Conservation (phyloP, 2,329 filamentous ascomycete genomes). For the Alternaria brassicicola region DNA sequence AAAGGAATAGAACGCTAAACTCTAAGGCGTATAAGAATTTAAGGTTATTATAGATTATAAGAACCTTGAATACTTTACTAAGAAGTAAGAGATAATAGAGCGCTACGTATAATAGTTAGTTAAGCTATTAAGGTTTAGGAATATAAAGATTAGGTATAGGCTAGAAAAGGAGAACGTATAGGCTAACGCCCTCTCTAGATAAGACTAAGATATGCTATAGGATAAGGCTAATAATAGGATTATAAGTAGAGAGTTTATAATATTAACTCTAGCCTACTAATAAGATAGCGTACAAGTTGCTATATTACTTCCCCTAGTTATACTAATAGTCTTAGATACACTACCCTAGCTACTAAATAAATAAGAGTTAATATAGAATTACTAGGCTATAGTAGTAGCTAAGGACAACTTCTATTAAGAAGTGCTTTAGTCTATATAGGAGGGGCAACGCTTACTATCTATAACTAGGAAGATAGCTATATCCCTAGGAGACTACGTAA, state of each 20-base stretch:
- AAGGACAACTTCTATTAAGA: neutral
- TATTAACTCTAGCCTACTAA: neutral
- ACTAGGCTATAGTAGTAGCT: neutral
- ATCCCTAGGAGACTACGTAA: too few relatives aligned
- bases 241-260: neutral
- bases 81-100: neutral
- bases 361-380: neutral
- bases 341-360: neutral
- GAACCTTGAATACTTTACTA: neutral
- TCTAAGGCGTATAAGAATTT: neutral
- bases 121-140: neutral
- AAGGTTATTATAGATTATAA: neutral
- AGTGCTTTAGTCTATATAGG: neutral
- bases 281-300: neutral
- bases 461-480: too few relatives aligned
- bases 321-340: neutral
- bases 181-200: neutral
- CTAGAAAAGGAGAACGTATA: neutral
- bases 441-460: neutral
- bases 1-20: neutral
- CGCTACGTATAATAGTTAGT: neutral
- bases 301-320: neutral
- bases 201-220: neutral
- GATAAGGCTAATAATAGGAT: neutral
- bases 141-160: neutral